Evolutionary conservation across 2,329 filamentous ascomycete genomes (phyloP).

Genomic region (Colletotrichum acutatum): DNA sequence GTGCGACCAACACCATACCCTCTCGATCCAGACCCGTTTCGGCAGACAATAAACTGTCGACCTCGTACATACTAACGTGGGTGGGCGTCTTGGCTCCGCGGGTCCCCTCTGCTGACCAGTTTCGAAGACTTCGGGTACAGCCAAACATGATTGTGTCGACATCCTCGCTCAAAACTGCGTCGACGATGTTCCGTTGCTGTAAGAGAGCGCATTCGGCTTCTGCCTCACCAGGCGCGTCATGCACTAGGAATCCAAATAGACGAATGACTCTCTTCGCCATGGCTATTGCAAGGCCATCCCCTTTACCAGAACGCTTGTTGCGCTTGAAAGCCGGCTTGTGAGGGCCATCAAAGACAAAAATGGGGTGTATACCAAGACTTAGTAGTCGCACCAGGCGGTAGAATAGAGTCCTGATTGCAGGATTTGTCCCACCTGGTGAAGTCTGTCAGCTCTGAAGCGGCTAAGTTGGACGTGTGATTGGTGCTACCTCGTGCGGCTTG

Average conservation of each 20-base stretch:
- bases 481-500: constrained; percentile 78
- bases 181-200: constrained; percentile 84
- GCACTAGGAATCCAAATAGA: constrained; percentile 84
- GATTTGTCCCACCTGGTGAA: constrained; percentile 79
- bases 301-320: constrained; percentile 77
- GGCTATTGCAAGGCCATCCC: constrained; percentile 75
- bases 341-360: constrained; percentile 92
- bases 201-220: constrained; percentile 95
- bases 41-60: constrained; percentile 55
- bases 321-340: constrained; percentile 90
- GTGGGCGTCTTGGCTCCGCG: constrained; percentile 77
- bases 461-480: not conserved
- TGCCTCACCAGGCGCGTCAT: constrained; percentile 92
- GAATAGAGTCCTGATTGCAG: constrained; percentile 90
- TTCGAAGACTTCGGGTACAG: constrained; percentile 80
- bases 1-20: constrained; percentile 91
- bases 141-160: constrained; percentile 99
- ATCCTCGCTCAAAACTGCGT: constrained; percentile 95
- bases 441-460: not conserved
- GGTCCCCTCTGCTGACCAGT: constrained; percentile 81
- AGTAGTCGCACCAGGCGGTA: constrained; percentile 87
- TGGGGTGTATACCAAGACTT: constrained; percentile 80
- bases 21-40: constrained; percentile 77
- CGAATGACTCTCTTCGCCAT: constrained; percentile 86
- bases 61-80: constrained; percentile 86